Evolutionary conservation across 371 early-diverging fungal genomes (phyloP), one percentile per base, ranked within the genome.

Genomic region (Apophysomyces variabilis): DNA sequence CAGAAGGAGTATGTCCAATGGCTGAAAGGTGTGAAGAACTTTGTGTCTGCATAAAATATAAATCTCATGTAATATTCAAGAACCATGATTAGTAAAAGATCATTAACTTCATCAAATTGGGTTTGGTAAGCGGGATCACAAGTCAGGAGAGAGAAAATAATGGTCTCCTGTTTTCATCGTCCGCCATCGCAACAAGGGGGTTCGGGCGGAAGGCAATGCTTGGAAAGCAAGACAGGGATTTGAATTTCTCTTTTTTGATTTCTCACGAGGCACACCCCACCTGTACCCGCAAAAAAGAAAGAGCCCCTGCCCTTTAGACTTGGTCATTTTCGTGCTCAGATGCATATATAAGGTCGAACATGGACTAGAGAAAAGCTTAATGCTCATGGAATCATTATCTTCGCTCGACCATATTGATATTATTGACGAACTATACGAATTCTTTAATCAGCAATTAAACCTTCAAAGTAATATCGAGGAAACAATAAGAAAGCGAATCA

Each of bases 1-100:
- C 96, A 96, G 85, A 83, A 86, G 66, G 98, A 97, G 85, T 97
- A 97, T 78, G 78, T 87, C 13, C 71, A 80, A 67, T 97, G 98
- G 98, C 82, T 97, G 45, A 81, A 88, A 65, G 82, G 88, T 47
- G 89, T 96, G 59, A 87, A 87, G 70, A 80, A 83, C 44, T 96
- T 95, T 75, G 87, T 96, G 45, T 83, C 89, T 59, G 84, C 89
- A 43, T 89, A 85, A 71, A 71, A 68, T 56, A 61, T n/a, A 60
- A 54, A 56, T 26, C 32, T 18, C 54, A 18, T n/a, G n/a, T 18
- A 50, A 26, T 11, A 18, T n/a, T 26, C 46, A 45, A 26, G 32
- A 47, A 50, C 35, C 54, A 50, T 50, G 21, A 50, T 21, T 21
- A 50, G 54, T 4, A 50, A 50, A 9, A 50, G 4, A 18, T 26